Evolutionary conservation across 1,284 basidiomycete species (phyloP).

Genomic region (Leccinum laetum): DNA sequence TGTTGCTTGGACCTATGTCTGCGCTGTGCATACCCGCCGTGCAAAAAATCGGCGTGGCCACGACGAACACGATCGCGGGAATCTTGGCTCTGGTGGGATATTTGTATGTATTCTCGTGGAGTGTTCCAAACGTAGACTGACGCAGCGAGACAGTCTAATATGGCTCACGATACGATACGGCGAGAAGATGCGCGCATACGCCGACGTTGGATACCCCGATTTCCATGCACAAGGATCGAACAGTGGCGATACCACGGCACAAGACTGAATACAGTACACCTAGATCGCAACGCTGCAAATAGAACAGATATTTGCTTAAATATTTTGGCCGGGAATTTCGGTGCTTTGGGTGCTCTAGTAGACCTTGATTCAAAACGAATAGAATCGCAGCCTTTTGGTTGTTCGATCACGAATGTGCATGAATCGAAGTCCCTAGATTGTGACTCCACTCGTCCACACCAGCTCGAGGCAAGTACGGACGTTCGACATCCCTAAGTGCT

Average conservation of each 20-base stretch:
- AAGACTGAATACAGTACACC: not conserved
- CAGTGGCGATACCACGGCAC: not conserved
- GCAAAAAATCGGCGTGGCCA: slow-evolving; percentile 23
- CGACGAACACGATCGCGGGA: slow-evolving; percentile 49
- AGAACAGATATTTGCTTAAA: not conserved
- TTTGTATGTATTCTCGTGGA: slow-evolving; percentile 33
- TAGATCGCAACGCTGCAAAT: not conserved
- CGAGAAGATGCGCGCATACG: slow-evolving; percentile 43
- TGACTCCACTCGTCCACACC: not conserved
- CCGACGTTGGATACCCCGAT: slow-evolving; percentile 43
- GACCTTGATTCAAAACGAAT: not conserved
- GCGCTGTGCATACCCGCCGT: slow-evolving; percentile 40
- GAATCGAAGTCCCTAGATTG: not conserved
- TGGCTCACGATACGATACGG: slow-evolving; percentile 45
- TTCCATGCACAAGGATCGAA: slow-evolving; percentile 7
- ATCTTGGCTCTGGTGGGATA: slow-evolving; percentile 45
- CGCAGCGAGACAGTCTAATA: not conserved
- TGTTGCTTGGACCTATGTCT: slow-evolving; percentile 30
- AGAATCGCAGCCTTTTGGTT: not conserved
- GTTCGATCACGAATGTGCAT: not conserved
- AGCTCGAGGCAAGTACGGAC: not conserved
- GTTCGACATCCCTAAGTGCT: not conserved
- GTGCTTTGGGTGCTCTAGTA: not conserved
- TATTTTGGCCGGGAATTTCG: no score
- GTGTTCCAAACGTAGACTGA: not conserved